Evolutionary conservation across 768 basidiomycete species (phyloP), one percentile per base, ranked within the genome.

Genomic region (Pisolithus marmoratus): DNA sequence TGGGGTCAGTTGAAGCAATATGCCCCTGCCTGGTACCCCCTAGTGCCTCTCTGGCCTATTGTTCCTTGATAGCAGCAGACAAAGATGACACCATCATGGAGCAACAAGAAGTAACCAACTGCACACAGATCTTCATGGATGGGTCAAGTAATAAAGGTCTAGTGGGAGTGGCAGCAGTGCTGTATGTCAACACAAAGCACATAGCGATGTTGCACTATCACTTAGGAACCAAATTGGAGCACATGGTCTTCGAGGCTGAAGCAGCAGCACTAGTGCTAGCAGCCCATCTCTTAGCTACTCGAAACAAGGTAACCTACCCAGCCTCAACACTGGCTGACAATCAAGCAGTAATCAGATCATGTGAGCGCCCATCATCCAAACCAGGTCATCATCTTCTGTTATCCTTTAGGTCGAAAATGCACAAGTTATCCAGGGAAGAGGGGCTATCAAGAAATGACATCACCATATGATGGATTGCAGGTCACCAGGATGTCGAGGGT

Each of bases 131-230:
- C 29, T 29, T 11, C 8, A 29, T 3, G 1, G 29, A 29, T 8
- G 8, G 29, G 1, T 29, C 29, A 6, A 29, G 29, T 11, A 29
- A 5, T 2, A 29, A 29, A 8, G 27, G 27, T 4, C 26, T 26
- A 7, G 46, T 66, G 1, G 60, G 60, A 0, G 64, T 58, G 12
- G 58, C 62, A 0, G 57, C 59, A 2, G 45, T 54, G 0, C 48
- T 60, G 0, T 38, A 49, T 7, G 23, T 41, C 1, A 20, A 41
- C 40, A 8, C 12, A 11, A 4, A 1, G 1, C 40, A 41, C 2
- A 9, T 41, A 1, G 20, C 40, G 6, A 41, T 8, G 2, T 20
- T 41, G 6, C 7, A 8, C 2, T 41, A 19, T 9, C 19, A 41
- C 20, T 14, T 41, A 23, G 40, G 40, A 1, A 7, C 8, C 2